Evolutionary conservation across 2,329 filamentous ascomycete species (phyloP), one percentile per base, ranked within the genome.

Genomic region (Sporothrix globosa): DNA sequence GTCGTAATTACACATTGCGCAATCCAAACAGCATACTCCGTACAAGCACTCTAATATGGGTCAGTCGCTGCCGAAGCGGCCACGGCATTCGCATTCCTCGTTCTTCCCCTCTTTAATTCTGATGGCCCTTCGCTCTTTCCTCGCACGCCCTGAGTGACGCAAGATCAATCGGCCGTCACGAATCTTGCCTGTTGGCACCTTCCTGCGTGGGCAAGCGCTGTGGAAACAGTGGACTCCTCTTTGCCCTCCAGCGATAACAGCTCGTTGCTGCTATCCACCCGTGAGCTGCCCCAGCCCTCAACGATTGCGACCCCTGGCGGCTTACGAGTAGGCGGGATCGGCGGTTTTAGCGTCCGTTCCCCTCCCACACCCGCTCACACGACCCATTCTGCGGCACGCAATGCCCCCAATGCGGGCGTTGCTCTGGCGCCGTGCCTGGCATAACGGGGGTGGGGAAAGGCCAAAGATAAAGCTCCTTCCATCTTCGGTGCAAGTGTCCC

Each of bases 391-490:
- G 11, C 44, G 46, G 46, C 46, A 48, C 44, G 44, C 46, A 48
- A 19, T 19, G 3, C 39, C 14, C 61, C 61, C 61, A 48, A 65
- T 48, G 24, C 24, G 41, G 19, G 61, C 58, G 61, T 65, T 50
- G 61, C 61, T 44, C 60, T 63, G 60, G 60, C 27, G 56, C 56
- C 34, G 56, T 61, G n/a, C 56, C 56, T 61, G 56, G 58, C 30
- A 61, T 4, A 54, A 30, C 52, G 17, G 27, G 52, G 27, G 27
- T 5, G 27, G 30, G 2, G 13, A 11, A 14, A 11, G 21, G 39
- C 39, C 61, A 27, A 24, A 50, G 63, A 67, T 67, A 67, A 67
- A 53, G 46, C 48, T 53, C 63, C 44, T 65, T 65, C 60, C 60
- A 6, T 65, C 60, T 50, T 50, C 14, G 60, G 34, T 41, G 6